Percentiles rank a stretch among this genome's conserved stretches.
Evolutionary conservation across 495 filamentous ascomycete genomes (phyloP).

Genomic region (Annulohypoxylon moriforme): DNA sequence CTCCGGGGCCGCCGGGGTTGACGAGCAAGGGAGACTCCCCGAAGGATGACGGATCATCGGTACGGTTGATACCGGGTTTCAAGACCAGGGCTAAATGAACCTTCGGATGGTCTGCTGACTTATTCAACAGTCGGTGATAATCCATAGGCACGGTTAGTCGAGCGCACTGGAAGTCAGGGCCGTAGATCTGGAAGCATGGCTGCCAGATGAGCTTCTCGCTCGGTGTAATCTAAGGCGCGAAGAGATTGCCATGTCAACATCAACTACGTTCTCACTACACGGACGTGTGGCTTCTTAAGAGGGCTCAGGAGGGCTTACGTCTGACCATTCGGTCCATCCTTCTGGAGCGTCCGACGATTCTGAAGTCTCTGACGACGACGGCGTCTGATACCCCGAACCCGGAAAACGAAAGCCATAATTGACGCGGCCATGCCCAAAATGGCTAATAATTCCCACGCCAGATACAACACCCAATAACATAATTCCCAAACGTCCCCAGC

Average conservation of each 20-base stretch:
- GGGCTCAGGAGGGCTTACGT: conserved; percentile 34
- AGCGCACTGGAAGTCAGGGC: conserved; percentile 60
- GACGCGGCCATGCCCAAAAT: conserved; percentile 15
- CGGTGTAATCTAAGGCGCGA: conserved; percentile 53
- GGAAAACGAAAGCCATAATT: conserved; percentile 2
- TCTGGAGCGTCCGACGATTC: not conserved
- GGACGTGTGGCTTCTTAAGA: not conserved
- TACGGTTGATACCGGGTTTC: conserved; percentile 61
- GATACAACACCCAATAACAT: conserved; percentile 11
- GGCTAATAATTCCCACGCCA: conserved; percentile 18
- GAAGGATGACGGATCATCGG: conserved; percentile 57
- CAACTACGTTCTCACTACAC: not conserved
- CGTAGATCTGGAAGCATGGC: conserved; percentile 49
- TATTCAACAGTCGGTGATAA: conserved; percentile 55
- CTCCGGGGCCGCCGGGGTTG: conserved; percentile 63
- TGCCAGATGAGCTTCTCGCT: conserved; percentile 58
- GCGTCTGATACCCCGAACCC: not conserved
- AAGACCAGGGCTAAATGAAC: conserved; percentile 64
- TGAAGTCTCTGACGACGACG: not conserved
- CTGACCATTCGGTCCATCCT: conserved; percentile 45
- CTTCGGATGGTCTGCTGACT: conserved; percentile 53
- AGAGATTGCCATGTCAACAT: conserved; percentile 25
- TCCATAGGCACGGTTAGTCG: conserved; percentile 69
- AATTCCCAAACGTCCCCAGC: conserved; percentile 18
- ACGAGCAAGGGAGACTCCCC: conserved; percentile 42